Percentiles rank a stretch among this genome's conserved stretches.
Evolutionary conservation across 2,329 filamentous ascomycete genomes (phyloP).

Genomic region (Alternaria brassicicola): DNA sequence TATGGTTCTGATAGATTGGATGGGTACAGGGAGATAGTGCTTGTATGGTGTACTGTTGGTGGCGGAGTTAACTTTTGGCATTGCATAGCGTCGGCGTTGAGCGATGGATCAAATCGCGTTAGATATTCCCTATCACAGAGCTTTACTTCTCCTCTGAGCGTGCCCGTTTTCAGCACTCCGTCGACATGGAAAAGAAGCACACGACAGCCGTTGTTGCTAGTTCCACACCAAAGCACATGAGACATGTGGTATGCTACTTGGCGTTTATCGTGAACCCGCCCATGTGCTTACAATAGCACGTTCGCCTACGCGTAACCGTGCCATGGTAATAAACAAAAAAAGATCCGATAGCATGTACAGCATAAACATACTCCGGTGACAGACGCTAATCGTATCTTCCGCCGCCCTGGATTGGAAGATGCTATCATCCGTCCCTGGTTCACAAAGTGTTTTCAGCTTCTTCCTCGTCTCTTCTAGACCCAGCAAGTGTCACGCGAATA

Average conservation of each 20-base stretch:
- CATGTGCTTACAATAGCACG: background rate
- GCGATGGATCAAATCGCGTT: conserved; percentile 6
- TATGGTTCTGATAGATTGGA: conserved; percentile 4
- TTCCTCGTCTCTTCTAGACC: background rate
- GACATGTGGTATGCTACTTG: background rate
- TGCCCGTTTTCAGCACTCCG: background rate
- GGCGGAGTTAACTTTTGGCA: conserved; percentile 12
- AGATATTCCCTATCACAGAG: conserved; percentile 2
- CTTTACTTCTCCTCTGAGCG: background rate
- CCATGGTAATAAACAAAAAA: background rate
- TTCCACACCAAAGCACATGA: background rate
- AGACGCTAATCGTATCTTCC: background rate
- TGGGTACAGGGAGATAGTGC: conserved; percentile 8
- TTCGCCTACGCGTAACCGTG: background rate
- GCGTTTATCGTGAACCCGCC: background rate
- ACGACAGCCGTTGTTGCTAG: background rate
- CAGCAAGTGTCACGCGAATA: background rate
- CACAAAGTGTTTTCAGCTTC: background rate
- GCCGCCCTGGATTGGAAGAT: background rate
- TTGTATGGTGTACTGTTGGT: conserved; percentile 10
- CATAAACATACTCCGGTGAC: background rate
- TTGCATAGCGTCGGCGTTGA: conserved; percentile 45
- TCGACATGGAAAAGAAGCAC: background rate
- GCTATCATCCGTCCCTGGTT: background rate
- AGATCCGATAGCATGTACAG: background rate